Conservation (phyloP, 495 filamentous ascomycete genomes). For the Neurospora sp. region DNA sequence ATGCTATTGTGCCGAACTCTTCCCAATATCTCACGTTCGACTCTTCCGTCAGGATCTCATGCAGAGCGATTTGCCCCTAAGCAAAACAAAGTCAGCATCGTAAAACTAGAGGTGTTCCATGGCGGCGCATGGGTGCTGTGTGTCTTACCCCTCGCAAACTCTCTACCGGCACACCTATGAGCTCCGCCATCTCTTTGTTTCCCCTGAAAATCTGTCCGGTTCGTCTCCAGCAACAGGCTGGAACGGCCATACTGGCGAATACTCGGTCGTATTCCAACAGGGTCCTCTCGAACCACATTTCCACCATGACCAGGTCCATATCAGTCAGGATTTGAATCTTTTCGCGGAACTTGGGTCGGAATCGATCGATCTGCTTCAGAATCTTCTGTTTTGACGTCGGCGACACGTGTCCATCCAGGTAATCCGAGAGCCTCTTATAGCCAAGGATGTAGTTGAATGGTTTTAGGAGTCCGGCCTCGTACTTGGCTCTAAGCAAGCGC, state of each 20-base stretch:
- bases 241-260: conserved; percentile 97
- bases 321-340: conserved; percentile 85
- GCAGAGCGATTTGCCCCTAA: conserved; percentile 88
- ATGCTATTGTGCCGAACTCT: conserved; percentile 97
- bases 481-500: conserved; percentile 87
- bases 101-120: background rate
- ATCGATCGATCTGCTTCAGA: conserved; percentile 77
- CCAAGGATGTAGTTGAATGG: conserved; percentile 98
- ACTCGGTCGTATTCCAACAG: conserved; percentile 97
- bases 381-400: conserved; percentile 76
- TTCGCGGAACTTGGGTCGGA: conserved; percentile 91
- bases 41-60: conserved; percentile 91
- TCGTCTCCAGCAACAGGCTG: conserved; percentile 93
- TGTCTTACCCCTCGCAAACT: conserved; percentile 74
- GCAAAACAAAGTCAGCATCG: background rate
- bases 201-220: conserved; percentile 97
- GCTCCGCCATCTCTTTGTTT: conserved; percentile 97
- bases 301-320: conserved; percentile 83
- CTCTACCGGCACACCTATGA: conserved; percentile 89
- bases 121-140: background rate
- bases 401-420: conserved; percentile 82
- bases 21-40: conserved; percentile 97
- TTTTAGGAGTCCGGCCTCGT: conserved; percentile 85
- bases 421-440: conserved; percentile 76
- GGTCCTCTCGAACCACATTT: conserved; percentile 96